Percentiles rank a stretch among this genome's conserved stretches.
Conservation (phyloP, 352 stramenopile genomes). For the Globisporangium splendens region DNA sequence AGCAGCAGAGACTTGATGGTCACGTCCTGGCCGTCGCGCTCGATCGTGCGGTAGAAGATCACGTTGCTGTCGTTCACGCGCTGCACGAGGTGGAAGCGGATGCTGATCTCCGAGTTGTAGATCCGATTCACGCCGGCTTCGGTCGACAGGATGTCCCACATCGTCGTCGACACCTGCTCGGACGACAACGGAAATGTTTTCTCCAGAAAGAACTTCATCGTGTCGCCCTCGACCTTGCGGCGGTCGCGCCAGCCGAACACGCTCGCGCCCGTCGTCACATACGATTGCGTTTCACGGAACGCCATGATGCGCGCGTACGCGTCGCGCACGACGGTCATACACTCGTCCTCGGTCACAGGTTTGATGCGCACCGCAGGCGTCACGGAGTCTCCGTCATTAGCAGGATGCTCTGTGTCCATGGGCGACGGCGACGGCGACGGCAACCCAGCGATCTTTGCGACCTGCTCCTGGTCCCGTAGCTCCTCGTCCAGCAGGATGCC, state of each 20-base stretch:
- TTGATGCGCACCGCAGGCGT: slow-evolving; percentile 18
- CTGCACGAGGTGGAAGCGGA: slow-evolving; percentile 53
- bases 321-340: slow-evolving; percentile 35
- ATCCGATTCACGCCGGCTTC: slow-evolving; percentile 51
- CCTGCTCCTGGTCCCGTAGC: slow-evolving; percentile 26
- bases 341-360: slow-evolving; percentile 41
- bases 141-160: slow-evolving; percentile 62
- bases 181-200: slow-evolving; percentile 52
- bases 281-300: slow-evolving; percentile 37
- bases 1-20: slow-evolving; percentile 54
- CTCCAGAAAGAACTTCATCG: slow-evolving; percentile 59
- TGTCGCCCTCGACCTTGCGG: slow-evolving; percentile 39
- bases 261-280: slow-evolving; percentile 40
- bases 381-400: not conserved
- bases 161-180: slow-evolving; percentile 32
- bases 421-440: not conserved
- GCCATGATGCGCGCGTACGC: slow-evolving; percentile 41
- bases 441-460: not conserved
- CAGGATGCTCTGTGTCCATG: slow-evolving; percentile 12
- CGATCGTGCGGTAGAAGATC: slow-evolving; percentile 64
- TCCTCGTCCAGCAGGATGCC: slow-evolving; percentile 59
- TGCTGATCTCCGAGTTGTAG: slow-evolving; percentile 51
- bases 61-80: slow-evolving; percentile 53
- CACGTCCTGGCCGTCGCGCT: slow-evolving; percentile 33
- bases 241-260: slow-evolving; percentile 69